Evolutionary conservation across 768 basidiomycete genomes (phyloP).

Genomic region (Kwoniella newhampshirensis): DNA sequence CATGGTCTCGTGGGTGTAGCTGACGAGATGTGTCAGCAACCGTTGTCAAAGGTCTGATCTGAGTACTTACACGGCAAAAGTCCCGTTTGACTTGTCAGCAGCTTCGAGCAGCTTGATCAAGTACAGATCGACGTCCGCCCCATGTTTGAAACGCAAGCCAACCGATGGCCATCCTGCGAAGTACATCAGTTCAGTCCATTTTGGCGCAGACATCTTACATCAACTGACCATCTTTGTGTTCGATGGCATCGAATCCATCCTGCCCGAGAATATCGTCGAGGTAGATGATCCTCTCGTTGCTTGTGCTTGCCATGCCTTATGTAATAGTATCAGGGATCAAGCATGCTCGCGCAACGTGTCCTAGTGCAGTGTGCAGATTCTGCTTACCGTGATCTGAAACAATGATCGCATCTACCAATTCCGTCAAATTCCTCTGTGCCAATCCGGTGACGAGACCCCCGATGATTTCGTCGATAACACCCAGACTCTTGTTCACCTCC

Average conservation of each 20-base stretch:
- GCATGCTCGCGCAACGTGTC: too few relatives aligned
- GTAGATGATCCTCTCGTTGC: slow-evolving; percentile 69
- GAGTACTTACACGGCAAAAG: slow-evolving; percentile 63
- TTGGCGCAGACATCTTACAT: too few relatives aligned
- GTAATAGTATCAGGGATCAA: too few relatives aligned
- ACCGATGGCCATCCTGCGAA: slow-evolving; percentile 76
- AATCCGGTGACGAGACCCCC: slow-evolving; percentile 66
- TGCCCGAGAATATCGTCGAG: slow-evolving; percentile 76
- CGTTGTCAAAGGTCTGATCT: background rate
- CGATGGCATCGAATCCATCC: slow-evolving; percentile 63
- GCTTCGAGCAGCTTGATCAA: slow-evolving; percentile 58
- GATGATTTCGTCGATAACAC: slow-evolving; percentile 71
- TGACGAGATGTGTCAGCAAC: background rate
- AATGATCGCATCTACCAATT: slow-evolving; percentile 83
- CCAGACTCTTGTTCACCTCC: slow-evolving; percentile 62
- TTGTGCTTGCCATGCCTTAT: slow-evolving; percentile 96
- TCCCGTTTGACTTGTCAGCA: slow-evolving; percentile 62
- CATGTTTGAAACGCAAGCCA: slow-evolving; percentile 71
- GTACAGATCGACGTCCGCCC: slow-evolving; percentile 59
- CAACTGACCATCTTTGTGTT: slow-evolving; percentile 68
- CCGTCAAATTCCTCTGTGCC: slow-evolving; percentile 68
- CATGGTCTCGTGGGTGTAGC: slow-evolving; percentile 75
- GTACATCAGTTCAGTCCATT: background rate
- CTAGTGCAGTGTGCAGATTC: too few relatives aligned
- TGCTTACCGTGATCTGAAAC: slow-evolving; percentile 56